Base-by-base conservation (phyloP, 768 basidiomycete genomes). In the Lactarius pseudohatsudake region DNA sequence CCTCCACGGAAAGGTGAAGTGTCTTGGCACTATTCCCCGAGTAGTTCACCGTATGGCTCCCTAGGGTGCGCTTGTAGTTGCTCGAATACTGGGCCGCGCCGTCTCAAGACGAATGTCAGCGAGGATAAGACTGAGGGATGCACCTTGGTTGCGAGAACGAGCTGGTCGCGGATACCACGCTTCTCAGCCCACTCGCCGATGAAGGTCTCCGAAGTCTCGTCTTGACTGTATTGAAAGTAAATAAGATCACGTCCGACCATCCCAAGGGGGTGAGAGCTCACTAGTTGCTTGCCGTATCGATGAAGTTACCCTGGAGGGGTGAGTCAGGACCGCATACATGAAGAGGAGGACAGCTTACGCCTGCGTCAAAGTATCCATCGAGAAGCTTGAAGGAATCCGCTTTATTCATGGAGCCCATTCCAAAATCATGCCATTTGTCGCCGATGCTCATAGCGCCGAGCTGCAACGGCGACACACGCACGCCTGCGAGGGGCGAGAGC, bases 151-250 rank as follows among this genome's bases (percentile, higher is more conserved):
- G 81, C 80, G 38, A 83, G 72, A 68, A 83, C 74, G 28, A 84
- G 76, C 59, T 82, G 81, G 66, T 84, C 80, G 36, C 83, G 75
- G 63, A 78, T 77, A 0, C 75, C 76, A n/a, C 81, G 75, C 34
- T 67, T 59, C 66, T 80, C 78, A 72, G 79, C 80, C 82, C 83
- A 84, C 69, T 83, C 83, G 18, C 82, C 82, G 30, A 84, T 76
- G 72, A 81, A 81, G 54, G 71, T 68, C 71, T 90, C 86, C 5
- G 84, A 85, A n/a, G 79, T 71, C 64, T 82, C 85, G 64, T 85
- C 80, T 69, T 87, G 84, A 62, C 81, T 83, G 15, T 13, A 36
- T 4, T 26, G 3, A 47, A 11, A 28, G 45, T 5, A 15, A 10
- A 43, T n/a, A 9, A 26, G 5, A 7, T 22, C 4, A 32, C 1